Evolutionary conservation across 176 grass and related monocot species (phyloP).

Genomic region (Sorghum bicolor): Sorghum_bicolor_NCBIv3 NC_012873.2:7912501-7913000

Average conservation of each 20-base stretch:
- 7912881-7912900: conserved; percentile 68
- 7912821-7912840: background rate
- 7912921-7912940: conserved; percentile 59
- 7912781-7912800: conserved; percentile 23
- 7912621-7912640: conserved; percentile 83
- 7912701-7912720: conserved; percentile 84
- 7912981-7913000: conserved; percentile 73
- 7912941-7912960: conserved; percentile 85
- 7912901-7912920: conserved; percentile 79
- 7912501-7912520: conserved; percentile 9
- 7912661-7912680: background rate
- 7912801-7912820: background rate
- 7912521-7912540: conserved; percentile 16
- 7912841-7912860: background rate
- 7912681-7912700: conserved; percentile 16
- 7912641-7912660: background rate
- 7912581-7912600: conserved; percentile 56
- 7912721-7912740: conserved; percentile 74
- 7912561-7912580: conserved; percentile 70
- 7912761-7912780: conserved; percentile 50
- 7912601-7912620: conserved; percentile 77
- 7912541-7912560: conserved; percentile 67
- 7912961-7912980: conserved; percentile 79
- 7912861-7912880: conserved; percentile 58
- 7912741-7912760: conserved; percentile 74